Evolutionary conservation across 169 alveolate genomes (phyloP).

Genomic region (Eimeria necatrix): DNA sequence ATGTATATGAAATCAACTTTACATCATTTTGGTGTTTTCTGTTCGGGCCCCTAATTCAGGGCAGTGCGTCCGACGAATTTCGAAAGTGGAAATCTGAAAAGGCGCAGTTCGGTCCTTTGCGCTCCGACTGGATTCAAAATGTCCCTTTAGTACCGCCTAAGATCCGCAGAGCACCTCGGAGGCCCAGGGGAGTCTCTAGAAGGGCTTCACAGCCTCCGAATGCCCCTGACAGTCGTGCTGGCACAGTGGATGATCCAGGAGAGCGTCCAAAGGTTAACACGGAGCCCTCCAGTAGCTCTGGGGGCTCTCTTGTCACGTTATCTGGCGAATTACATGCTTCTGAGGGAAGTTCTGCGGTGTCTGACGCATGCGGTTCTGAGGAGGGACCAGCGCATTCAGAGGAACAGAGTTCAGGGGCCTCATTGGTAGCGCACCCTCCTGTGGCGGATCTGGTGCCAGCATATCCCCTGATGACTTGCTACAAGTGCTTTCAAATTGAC

Average conservation of each 20-base stretch:
- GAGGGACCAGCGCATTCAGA: neutral
- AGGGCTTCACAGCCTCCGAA: no score
- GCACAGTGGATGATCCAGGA: neutral
- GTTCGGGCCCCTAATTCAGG: no score
- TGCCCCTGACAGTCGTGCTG: no score
- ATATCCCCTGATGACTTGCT: conserved; percentile 84
- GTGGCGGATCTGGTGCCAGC: neutral
- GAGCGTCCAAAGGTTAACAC: neutral
- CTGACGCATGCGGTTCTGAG: neutral
- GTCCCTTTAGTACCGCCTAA: conserved; percentile 54
- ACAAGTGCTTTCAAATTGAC: conserved; percentile 86
- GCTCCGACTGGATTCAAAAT: conserved; percentile 73
- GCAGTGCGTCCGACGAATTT: neutral
- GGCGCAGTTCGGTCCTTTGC: conserved; percentile 81
- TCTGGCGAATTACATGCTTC: neutral
- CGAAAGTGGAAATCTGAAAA: conserved; percentile 67
- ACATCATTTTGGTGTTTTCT: no score
- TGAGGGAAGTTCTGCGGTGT: neutral
- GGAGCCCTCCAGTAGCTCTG: conserved; percentile 5
- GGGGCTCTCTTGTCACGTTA: neutral
- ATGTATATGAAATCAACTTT: no score
- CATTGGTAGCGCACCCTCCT: neutral
- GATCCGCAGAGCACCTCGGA: conserved; percentile 38
- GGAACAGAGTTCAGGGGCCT: neutral
- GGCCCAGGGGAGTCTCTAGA: neutral